phyloP scores from a whole-genome alignment of 768 basidiomycete genomes.

The Candolleomyces aberdarensis region DNA sequence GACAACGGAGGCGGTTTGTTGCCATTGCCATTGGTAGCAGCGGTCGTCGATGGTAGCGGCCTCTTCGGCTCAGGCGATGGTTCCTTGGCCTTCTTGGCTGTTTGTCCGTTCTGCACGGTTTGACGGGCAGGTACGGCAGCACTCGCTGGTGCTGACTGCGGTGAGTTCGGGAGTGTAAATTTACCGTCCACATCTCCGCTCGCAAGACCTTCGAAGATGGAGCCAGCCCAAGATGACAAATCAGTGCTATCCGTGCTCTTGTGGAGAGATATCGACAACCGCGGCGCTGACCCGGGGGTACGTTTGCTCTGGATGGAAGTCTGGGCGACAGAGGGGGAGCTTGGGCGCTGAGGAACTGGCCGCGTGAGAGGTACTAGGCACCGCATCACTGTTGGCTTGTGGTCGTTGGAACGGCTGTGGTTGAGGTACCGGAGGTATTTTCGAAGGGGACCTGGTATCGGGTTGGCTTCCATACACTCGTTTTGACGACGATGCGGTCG shows the following conservation, averaged over 20 bases:
- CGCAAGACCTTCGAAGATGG: slow-evolving; percentile 52
- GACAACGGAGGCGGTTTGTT: background rate
- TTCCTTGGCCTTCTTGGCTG: too few relatives aligned
- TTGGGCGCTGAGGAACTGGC: background rate
- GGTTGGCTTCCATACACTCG: slow-evolving; percentile 2
- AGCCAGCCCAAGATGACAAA: slow-evolving; percentile 52
- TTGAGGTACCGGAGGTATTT: background rate
- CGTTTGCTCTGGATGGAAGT: slow-evolving; percentile 2
- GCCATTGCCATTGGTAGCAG: too few relatives aligned
- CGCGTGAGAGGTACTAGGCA: background rate
- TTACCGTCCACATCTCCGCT: slow-evolving; percentile 14
- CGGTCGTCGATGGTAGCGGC: too few relatives aligned
- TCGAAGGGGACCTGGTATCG: background rate
- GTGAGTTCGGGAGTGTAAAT: slow-evolving; percentile 6
- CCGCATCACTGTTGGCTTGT: background rate
- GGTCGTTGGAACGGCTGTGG: background rate
- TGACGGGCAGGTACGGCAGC: background rate
- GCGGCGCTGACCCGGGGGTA: background rate
- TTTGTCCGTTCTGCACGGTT: background rate
- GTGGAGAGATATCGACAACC: slow-evolving; percentile 28
- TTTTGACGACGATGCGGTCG: slow-evolving; percentile 4
- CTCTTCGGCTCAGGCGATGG: too few relatives aligned
- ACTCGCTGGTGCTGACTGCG: slow-evolving; percentile 4
- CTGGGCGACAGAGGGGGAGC: background rate
- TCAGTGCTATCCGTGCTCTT: slow-evolving; percentile 40